These are phyloP conservation scores for Komagataella pseudopastoris DNA, from an alignment of 805 yeast genomes.

Conservation along the genomic window DNA sequence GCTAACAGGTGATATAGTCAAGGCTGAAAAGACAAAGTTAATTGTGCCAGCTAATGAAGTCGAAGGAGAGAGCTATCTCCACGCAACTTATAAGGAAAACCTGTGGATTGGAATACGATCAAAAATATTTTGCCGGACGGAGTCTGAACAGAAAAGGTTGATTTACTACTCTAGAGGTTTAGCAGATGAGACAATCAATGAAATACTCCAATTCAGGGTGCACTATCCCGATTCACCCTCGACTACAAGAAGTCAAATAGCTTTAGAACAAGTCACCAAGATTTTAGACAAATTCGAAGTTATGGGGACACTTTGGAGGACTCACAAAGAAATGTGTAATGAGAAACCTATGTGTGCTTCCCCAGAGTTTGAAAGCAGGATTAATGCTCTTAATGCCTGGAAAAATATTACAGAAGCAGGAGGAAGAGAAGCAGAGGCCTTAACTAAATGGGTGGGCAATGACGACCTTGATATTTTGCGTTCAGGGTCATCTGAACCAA, in stretches of 20 bases:
- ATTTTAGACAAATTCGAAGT: conserved; percentile 49
- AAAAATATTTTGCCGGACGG: conserved; percentile 65
- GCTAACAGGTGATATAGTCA: conserved; percentile 87
- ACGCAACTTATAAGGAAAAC: conserved; percentile 50
- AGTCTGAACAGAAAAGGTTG: conserved; percentile 63
- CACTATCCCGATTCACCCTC: conserved; percentile 21
- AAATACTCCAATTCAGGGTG: conserved; percentile 50
- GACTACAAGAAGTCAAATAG: conserved; percentile 10
- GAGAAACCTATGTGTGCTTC: conserved; percentile 65
- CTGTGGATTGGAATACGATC: conserved; percentile 85
- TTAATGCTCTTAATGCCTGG: conserved; percentile 82
- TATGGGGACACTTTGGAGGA: conserved; percentile 70
- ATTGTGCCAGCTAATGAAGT: conserved; percentile 31
- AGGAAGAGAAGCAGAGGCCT: conserved; percentile 40
- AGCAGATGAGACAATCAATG: conserved; percentile 62
- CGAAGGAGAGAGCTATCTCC: conserved; percentile 31
- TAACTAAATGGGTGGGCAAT: conserved; percentile 77
- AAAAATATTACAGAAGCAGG: conserved; percentile 59
- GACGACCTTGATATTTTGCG: conserved; percentile 49
- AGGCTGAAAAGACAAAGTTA: conserved; percentile 74
- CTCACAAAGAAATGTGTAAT: conserved; percentile 58
- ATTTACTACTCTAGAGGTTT: conserved; percentile 56
- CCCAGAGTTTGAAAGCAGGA: conserved; percentile 45
- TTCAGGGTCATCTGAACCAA: conserved; percentile 17
- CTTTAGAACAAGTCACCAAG: conserved; percentile 35